Evolutionary conservation across 208 protist species (phyloP), one percentile per base, ranked within the genome.

Genomic region (Wallacemonas rigidus): DNA sequence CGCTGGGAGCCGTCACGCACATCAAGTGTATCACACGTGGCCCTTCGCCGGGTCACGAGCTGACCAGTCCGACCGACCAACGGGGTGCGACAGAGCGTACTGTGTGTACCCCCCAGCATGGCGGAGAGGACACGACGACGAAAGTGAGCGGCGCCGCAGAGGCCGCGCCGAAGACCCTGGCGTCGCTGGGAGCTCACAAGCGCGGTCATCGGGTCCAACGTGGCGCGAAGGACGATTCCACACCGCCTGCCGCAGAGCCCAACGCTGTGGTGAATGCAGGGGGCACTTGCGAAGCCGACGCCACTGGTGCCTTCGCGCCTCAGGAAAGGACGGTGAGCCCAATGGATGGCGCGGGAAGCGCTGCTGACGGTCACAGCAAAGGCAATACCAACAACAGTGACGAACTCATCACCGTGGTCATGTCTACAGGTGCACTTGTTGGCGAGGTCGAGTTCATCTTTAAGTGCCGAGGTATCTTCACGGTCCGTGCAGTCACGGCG

Each of bases 361-460:
- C 53, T 58, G 39, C 35, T 38, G 53, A 39, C 60, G 11, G 61
- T 43, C 11, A 17, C 40, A 51, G 51, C 64, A 0, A 71, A 6
- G 11, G 4, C 51, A 43, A 53, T 15, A 62, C 44, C 26, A 41
- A 63, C 2, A 12, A 48, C 14, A 15, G 6, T 15, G 36, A 26
- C 44, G 38, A 9, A 39, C 15, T 58, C 9, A 17, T 44, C 60
- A 56, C 38, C 43, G 47, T 14, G 64, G 3, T 56, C 35, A 47
- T 41, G 50, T 43, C 57, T 7, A 62, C 75, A 11, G 86, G 86
- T 2, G 53, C 83, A 73, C 64, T 87, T 62, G 76, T 93, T 14
- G 80, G 83, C 44, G 85, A 91, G 76, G 60, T 77, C 1, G 85
- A 93, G 77, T 84, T 85, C 38, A 65, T 90, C 44, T 90, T 88